Evolutionary conservation across 148 eudicot genomes (phyloP), one percentile per base, ranked within the genome.

Genomic region (Mesembryanthemum crystallinum): DNA sequence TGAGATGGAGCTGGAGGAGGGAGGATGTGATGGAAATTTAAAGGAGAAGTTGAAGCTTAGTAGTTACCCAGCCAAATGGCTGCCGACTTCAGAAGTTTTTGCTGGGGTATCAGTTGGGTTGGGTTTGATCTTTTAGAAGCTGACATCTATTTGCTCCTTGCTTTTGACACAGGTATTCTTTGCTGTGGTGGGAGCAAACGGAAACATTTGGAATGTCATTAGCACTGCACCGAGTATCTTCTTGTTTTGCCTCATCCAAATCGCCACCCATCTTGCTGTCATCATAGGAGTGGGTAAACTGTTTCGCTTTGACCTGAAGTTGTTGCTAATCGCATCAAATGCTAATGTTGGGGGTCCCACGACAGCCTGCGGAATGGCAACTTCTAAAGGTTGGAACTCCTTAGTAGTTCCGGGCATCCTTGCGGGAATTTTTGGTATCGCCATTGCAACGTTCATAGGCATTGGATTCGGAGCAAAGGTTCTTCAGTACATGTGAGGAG

Each of bases 321-420:
- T 83, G 45, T 80, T 92, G 83, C 89, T 94, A 39, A 69, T 92
- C 23, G 98, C 97, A 64, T 92, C 97, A 18, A 92, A 94, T 54
- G 98, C 98, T 37, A 94, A 92, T 60, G 92, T 94, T 17, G 98
- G 96, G 32, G 97, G 98, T 25, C 98, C 98, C 32, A 90, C 98
- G 24, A 94, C 97, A 25, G 98, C 98, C 47, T 89, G 94, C 68
- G 98, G 98, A n/a, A 94, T 94, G 98, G 97, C 98, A 12, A 94
- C 97, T 0, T 84, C 96, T 17, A 92, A 94, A 85, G 98, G 96
- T 32, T 94, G 98, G 98, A 82, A 62, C 63, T 90, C 96, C 80
- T 74, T 94, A 55, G 81, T 94, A 27, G 91, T 94, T 69, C 98
- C 98, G 28, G 91, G 89, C 52, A 89, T 92, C 83, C 93, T 94